These are phyloP conservation scores for Colletotrichum sp. DNA, from an alignment of 2,329 filamentous ascomycete species.

Conservation along the genomic window DNA sequence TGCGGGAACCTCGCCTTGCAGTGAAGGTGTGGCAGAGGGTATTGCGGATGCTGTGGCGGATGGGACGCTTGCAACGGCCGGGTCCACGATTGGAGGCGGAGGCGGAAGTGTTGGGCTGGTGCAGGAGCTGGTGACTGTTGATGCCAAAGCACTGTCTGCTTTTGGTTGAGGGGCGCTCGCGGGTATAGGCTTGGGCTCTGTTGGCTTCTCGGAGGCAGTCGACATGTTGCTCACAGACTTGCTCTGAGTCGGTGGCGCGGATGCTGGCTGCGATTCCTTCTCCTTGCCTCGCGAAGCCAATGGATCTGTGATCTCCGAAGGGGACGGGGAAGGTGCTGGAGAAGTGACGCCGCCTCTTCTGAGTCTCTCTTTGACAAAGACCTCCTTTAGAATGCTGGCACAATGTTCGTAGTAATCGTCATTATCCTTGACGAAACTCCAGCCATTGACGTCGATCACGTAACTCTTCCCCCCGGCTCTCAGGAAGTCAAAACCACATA, in stretches of 20 bases:
- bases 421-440: slow-evolving; percentile 99
- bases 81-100: slow-evolving; percentile 26
- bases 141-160: slow-evolving; percentile 32
- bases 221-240: slow-evolving; percentile 10
- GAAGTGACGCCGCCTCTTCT: slow-evolving; percentile 66
- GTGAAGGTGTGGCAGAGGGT: slow-evolving; percentile 41
- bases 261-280: slow-evolving; percentile 35
- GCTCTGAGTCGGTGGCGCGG: slow-evolving; percentile 9
- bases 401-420: slow-evolving; percentile 97
- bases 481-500: slow-evolving; percentile 94
- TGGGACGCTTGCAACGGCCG: slow-evolving; percentile 29
- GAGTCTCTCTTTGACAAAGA: slow-evolving; percentile 83
- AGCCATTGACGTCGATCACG: slow-evolving; percentile 98
- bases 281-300: slow-evolving; percentile 41
- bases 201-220: slow-evolving; percentile 4
- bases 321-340: slow-evolving; percentile 54
- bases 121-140: slow-evolving; percentile 39
- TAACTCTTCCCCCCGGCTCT: slow-evolving; percentile 89
- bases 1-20: slow-evolving; percentile 33
- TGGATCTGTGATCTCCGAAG: slow-evolving; percentile 43
- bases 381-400: slow-evolving; percentile 82
- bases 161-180: slow-evolving; percentile 32
- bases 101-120: slow-evolving; percentile 40
- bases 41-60: slow-evolving; percentile 43
- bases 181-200: slow-evolving; percentile 16